A percentile compares a stretch with the other conserved stretches of the same genome.
phyloP scores from a whole-genome alignment of 768 basidiomycete species.

The Kwoniella dendrophila region DNA sequence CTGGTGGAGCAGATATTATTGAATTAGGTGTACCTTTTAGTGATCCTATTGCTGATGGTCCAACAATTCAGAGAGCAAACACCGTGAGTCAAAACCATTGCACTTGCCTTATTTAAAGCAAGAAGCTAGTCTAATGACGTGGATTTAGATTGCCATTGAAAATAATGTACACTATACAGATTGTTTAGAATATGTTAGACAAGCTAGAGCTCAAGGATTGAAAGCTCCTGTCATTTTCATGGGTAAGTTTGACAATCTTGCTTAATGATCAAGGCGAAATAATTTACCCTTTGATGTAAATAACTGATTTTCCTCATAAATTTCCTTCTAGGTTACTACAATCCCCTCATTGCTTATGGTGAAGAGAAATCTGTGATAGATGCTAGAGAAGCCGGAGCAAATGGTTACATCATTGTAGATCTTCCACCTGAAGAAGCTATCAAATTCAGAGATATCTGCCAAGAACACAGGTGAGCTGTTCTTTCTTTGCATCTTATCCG shows the following conservation, averaged over 20 bases:
- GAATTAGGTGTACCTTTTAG: conserved; percentile 95
- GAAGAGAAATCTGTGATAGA: conserved; percentile 92
- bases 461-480: conserved; percentile 67
- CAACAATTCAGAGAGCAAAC: conserved; percentile 88
- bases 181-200: conserved; percentile 72
- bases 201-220: conserved; percentile 80
- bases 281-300: background rate
- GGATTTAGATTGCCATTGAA: conserved; percentile 73
- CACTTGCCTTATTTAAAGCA: background rate
- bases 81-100: conserved; percentile 64
- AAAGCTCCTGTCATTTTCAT: conserved; percentile 87
- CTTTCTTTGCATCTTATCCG: background rate
- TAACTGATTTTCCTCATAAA: background rate
- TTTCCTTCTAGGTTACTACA: conserved; percentile 79
- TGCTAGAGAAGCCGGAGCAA: conserved; percentile 85
- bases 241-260: conserved; percentile 62
- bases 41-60: conserved; percentile 94
- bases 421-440: conserved; percentile 96
- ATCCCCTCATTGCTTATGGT: conserved; percentile 90
- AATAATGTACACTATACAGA: conserved; percentile 75
- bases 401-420: conserved; percentile 97
- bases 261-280: background rate
- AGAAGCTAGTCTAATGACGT: background rate
- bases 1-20: conserved; percentile 89
- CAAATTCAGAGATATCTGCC: conserved; percentile 84